Evolutionary conservation across 768 basidiomycete species (phyloP), one percentile per base, ranked within the genome.

Genomic region (Inosperma sp.): DNA sequence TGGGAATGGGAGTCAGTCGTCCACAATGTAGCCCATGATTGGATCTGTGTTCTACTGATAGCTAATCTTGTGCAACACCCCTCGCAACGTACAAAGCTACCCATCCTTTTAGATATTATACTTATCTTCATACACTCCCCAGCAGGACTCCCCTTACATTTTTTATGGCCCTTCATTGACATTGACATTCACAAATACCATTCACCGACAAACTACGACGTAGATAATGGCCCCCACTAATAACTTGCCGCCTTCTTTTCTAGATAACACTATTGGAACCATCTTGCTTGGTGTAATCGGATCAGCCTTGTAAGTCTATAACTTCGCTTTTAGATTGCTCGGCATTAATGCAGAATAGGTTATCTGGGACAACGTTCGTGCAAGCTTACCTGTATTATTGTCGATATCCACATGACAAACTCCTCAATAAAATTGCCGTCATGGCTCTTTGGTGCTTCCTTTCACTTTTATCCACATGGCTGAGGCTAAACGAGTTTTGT

Each of bases 341-440:
- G n/a, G n/a, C n/a, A n/a, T n/a, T n/a, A n/a, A n/a, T n/a, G n/a
- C n/a, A n/a, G n/a, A n/a, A n/a, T 35, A 75, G 73, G 33, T 52
- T 75, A 10, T 75, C 66, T 33, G 74, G 74, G 16, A 62, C 72
- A 44, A 74, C 67, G 2, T 65, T 66, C 7, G 59, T 72, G 5
- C 73, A 75, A 46, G 56, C 65, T 9, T 72, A 70, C 51, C 65
- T 63, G 61, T 76, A 74, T 55, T 76, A 70, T 47, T 69, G 72
- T 40, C 58, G 66, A 12, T 76, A 64, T 56, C 59, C 60, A 14
- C 60, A 62, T 13, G 74, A 76, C 55, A 63, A 67, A 3, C 41
- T 41, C 16, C 29, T 47, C 30, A 46, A 40, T 45, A 48, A 53
- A 40, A 37, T 4, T 19, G 36, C 70, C 65, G 71, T 75, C 35